A percentile compares a stretch with the other conserved stretches of the same genome.
phyloP scores from a whole-genome alignment of 2,329 filamentous ascomycete genomes.

The Eurotiales sp. region DNA sequence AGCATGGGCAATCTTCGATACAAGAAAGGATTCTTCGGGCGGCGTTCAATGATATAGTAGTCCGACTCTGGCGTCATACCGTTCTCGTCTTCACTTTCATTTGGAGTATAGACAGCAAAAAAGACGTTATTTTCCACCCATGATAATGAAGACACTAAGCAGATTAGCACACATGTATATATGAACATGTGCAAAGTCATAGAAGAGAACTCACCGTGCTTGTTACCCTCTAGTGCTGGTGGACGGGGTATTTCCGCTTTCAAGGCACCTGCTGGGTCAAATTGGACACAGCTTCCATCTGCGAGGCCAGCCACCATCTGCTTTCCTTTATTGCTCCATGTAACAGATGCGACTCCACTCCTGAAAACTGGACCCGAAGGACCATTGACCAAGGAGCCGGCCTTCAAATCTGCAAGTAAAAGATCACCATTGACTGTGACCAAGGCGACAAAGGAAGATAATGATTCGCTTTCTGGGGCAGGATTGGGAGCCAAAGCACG shows the following conservation, averaged over 20 bases:
- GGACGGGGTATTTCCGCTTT: conserved; percentile 79
- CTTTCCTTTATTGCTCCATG: conserved; percentile 92
- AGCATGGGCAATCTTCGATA: conserved; percentile 74
- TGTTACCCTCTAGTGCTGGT: conserved; percentile 59
- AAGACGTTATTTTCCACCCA: conserved; percentile 91
- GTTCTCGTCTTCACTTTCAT: conserved; percentile 51
- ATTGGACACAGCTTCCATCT: conserved; percentile 75
- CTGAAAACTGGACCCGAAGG: conserved; percentile 64
- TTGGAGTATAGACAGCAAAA: conserved; percentile 71
- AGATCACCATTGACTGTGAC: conserved; percentile 78
- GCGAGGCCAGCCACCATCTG: conserved; percentile 82
- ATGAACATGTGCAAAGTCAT: neutral
- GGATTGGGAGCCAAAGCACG: conserved; percentile 79
- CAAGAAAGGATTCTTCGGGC: conserved; percentile 58
- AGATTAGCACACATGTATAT: neutral
- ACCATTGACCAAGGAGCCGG: conserved; percentile 56
- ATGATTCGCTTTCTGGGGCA: conserved; percentile 50
- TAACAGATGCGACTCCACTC: conserved; percentile 72
- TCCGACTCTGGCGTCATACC: conserved; percentile 56
- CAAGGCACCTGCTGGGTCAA: conserved; percentile 73
- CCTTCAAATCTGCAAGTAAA: conserved; percentile 75
- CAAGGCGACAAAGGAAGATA: conserved; percentile 69
- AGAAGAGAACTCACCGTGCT: conserved; percentile 58
- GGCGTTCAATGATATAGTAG: conserved; percentile 76
- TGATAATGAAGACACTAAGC: conserved; percentile 66